A percentile compares a stretch with the other conserved stretches of the same genome.
phyloP scores from a whole-genome alignment of 495 filamentous ascomycete species.

The Aspergillus nanangensis region DNA sequence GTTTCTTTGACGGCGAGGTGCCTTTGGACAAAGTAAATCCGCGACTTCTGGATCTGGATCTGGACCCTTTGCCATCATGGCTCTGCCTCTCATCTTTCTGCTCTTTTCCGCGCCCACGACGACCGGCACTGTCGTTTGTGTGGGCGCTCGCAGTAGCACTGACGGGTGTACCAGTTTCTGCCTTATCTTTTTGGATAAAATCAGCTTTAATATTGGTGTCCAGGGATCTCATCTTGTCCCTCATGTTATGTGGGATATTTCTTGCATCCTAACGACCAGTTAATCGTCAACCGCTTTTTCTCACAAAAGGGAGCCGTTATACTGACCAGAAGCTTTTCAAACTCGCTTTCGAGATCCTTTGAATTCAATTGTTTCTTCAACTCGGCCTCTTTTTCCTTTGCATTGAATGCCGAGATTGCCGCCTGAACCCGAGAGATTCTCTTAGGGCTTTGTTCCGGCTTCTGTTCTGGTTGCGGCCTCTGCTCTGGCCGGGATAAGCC shows the following conservation, averaged over 20 bases:
- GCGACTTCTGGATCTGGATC: slow-evolving; percentile 63
- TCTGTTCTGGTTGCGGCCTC: slow-evolving; percentile 18
- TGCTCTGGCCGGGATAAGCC: slow-evolving; percentile 18
- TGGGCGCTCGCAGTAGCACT: slow-evolving; percentile 24
- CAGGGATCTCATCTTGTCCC: slow-evolving; percentile 87
- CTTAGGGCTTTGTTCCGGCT: slow-evolving; percentile 28
- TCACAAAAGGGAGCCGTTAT: too few species aligned
- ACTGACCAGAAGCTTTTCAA: slow-evolving; percentile 46
- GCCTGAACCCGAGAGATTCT: slow-evolving; percentile 57
- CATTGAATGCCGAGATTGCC: slow-evolving; percentile 59
- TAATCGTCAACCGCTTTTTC: slow-evolving; percentile 15
- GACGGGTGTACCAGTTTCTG: slow-evolving; percentile 48
- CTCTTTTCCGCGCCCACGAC: slow-evolving; percentile 39
- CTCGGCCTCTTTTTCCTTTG: slow-evolving; percentile 41
- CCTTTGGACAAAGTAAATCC: slow-evolving; percentile 72
- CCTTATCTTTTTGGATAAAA: slow-evolving; percentile 84
- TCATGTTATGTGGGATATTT: slow-evolving; percentile 89
- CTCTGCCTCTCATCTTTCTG: slow-evolving; percentile 28
- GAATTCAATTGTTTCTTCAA: slow-evolving; percentile 37
- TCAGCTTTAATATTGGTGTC: slow-evolving; percentile 89
- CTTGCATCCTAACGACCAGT: slow-evolving; percentile 64
- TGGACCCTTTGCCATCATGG: slow-evolving; percentile 47
- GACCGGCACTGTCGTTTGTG: slow-evolving; percentile 33
- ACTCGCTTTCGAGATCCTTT: slow-evolving; percentile 45
- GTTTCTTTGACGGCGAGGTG: slow-evolving; percentile 55